Conservation (phyloP, 1,284 basidiomycete species). For the Grifola frondosa region DNA sequence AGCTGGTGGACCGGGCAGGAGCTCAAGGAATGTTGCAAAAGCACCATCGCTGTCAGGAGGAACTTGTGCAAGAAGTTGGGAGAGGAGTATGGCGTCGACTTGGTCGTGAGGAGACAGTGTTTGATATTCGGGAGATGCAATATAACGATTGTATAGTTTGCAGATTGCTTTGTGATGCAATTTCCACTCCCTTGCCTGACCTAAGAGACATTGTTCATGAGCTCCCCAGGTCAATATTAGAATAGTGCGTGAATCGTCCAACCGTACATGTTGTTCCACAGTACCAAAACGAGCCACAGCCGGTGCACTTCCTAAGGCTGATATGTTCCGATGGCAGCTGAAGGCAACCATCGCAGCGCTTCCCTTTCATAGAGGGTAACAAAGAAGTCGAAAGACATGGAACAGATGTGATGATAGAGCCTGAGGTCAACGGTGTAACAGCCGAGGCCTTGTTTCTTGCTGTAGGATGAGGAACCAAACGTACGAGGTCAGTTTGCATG, state of each 20-base stretch:
- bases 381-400: conserved; percentile 48
- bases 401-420: conserved; percentile 46
- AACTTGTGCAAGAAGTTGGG: conserved; percentile 54
- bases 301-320: conserved; percentile 49
- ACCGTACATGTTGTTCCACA: conserved; percentile 60
- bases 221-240: not conserved
- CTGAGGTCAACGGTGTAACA: conserved; percentile 36
- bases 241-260: not conserved
- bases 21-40: conserved; percentile 41
- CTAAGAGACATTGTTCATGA: conserved; percentile 35
- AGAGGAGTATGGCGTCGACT: conserved; percentile 61
- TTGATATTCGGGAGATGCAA: conserved; percentile 45
- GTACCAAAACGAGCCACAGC: conserved; percentile 71
- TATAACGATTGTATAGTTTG: conserved; percentile 49
- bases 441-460: conserved; percentile 54
- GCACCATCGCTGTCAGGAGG: conserved; percentile 11
- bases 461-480: conserved; percentile 43
- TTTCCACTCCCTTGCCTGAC: conserved; percentile 67
- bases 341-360: conserved; percentile 65
- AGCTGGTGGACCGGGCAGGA: conserved; percentile 47
- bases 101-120: conserved; percentile 50
- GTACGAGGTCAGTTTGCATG: conserved; percentile 9
- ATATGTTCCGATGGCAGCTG: conserved; percentile 27
- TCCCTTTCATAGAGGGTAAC: conserved; percentile 54
- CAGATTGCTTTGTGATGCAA: conserved; percentile 63